A percentile compares a stretch with the other conserved stretches of the same genome.
These are phyloP conservation scores for Suillus occidentalis DNA, from an alignment of 768 basidiomycete species.

Conservation along the genomic window DNA sequence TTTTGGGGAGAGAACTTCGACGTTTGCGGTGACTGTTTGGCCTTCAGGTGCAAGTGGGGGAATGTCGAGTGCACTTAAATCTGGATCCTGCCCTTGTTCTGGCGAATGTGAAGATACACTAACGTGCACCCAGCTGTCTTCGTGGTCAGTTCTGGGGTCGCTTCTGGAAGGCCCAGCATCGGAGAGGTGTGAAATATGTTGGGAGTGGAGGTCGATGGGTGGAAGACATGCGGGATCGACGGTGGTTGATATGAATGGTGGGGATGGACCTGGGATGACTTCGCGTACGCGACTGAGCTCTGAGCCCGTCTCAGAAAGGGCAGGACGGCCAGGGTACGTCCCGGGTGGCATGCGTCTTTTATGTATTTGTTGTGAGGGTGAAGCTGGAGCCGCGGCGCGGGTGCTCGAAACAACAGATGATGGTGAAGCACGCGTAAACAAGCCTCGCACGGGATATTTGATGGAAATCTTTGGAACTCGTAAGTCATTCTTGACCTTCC, in stretches of 20 bases:
- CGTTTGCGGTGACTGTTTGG: constrained; percentile 17
- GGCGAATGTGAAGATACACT: constrained; percentile 5
- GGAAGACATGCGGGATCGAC: constrained; percentile 12
- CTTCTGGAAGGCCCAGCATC: constrained; percentile 17
- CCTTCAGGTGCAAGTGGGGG: background rate
- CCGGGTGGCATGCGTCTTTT: constrained; percentile 31
- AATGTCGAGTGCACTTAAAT: constrained; percentile 2
- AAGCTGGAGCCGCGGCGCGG: constrained; percentile 25
- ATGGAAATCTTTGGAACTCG: constrained; percentile 1
- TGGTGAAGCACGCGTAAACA: constrained; percentile 11
- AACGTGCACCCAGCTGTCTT: constrained; percentile 32
- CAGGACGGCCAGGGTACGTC: constrained; percentile 26
- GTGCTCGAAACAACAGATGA: constrained; percentile 18
- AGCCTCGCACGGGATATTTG: background rate
- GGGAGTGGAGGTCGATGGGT: constrained; percentile 6
- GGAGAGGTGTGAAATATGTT: constrained; percentile 7
- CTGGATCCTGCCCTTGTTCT: constrained; percentile 10
- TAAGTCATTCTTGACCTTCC: constrained; percentile 31
- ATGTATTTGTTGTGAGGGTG: constrained; percentile 22
- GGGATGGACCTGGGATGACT: constrained; percentile 24
- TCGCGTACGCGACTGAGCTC: constrained; percentile 27
- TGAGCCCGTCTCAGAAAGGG: constrained; percentile 31
- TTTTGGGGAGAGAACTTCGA: constrained; percentile 10
- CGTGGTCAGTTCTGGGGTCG: constrained; percentile 22
- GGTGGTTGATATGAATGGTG: constrained; percentile 27